These are phyloP conservation scores for Acacia concinna DNA, from an alignment of 331 rosid genomes.

Conservation along the genomic window DNA sequence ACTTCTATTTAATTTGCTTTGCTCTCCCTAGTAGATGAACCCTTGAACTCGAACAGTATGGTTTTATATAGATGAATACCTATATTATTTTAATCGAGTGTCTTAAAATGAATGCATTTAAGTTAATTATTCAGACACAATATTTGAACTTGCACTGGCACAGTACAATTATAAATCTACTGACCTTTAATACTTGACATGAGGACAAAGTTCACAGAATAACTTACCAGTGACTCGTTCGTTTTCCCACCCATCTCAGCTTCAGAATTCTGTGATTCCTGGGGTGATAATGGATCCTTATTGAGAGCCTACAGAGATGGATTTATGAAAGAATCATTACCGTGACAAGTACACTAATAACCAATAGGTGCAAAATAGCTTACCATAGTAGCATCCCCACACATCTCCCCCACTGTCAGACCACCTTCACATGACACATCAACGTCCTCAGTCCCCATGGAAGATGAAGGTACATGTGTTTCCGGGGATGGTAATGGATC, in stretches of 20 bases:
- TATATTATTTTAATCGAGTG: background rate
- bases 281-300: conserved; percentile 27
- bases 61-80: background rate
- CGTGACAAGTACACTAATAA: background rate
- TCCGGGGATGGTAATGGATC: conserved; percentile 32
- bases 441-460: conserved; percentile 22
- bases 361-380: background rate
- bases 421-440: conserved; percentile 14
- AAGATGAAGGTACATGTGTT: conserved; percentile 26
- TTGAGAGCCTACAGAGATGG: conserved; percentile 27
- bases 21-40: background rate
- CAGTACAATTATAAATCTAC: background rate
- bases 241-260: background rate
- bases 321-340: background rate
- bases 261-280: conserved; percentile 28
- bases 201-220: background rate
- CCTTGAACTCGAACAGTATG: background rate
- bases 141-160: background rate
- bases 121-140: conserved; percentile 5
- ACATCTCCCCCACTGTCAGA: conserved; percentile 22
- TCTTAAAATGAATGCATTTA: conserved; percentile 13
- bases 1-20: conserved; percentile 3
- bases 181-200: conserved; percentile 13
- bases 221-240: background rate
- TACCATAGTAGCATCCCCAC: conserved; percentile 5